Evolutionary conservation across 192 early-diverging fungal species (phyloP), one percentile per base, ranked within the genome.

Genomic region (Mortierella hygrophila): DNA sequence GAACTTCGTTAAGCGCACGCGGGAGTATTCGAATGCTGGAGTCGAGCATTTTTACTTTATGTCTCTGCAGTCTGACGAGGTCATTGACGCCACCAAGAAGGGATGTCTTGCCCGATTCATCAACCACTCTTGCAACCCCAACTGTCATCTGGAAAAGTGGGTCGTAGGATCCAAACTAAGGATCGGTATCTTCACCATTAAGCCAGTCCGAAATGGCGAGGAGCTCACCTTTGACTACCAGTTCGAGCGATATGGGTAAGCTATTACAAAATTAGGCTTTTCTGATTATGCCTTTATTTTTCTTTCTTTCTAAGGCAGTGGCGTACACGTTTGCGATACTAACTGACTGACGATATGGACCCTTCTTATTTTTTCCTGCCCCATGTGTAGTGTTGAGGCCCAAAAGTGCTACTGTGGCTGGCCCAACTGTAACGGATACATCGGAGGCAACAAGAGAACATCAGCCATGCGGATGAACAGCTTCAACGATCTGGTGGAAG

Each of bases 201-300:
- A 92, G 69, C 90, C 94, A 46, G 92, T 99, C 21, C 90, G 89
- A 29, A 91, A 90, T 37, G 97, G 96, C 37, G 93, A 95, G 57
- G 99, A 99, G 85, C 83, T 99, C 35, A 98, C 98, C 0, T 99
- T 99, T 91, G 99, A 99, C 88, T 99, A 99, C 90, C 97, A 98
- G 86, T 99, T 99, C 90, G 97, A 99, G 82, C 92, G 97, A 76
- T 97, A 93, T 89, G 96, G 96, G 94, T 96, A 91, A 83, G 84
- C 76, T 42, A 35, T 13, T 9, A 20, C 7, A 0, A 68, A 54
- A 5, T 65, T 21, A 5, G 0, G 2, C 18, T 6, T 52, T 52
- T 46, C 6, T 23, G 40, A 26, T 77, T 71, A 49, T 69, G 42
- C 16, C 52, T 46, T 29, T n/a, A 70, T 40, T 52, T 73, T 49